These are phyloP conservation scores for Pestalotiopsis sp. DNA, from an alignment of 2,329 filamentous ascomycete species.

Conservation along the genomic window DNA sequence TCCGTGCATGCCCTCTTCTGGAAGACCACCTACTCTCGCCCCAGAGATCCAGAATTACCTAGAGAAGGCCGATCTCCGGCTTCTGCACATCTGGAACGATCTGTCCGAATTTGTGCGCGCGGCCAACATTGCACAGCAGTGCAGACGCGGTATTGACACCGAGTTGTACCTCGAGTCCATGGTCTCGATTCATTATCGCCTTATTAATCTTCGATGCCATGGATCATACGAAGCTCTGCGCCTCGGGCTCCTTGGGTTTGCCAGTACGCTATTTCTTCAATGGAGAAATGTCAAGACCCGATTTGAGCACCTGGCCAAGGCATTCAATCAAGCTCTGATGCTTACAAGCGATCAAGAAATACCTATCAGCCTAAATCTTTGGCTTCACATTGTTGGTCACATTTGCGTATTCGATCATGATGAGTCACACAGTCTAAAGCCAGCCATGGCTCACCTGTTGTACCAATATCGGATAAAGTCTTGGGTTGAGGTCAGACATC, in stretches of 20 bases:
- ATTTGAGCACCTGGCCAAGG: neutral
- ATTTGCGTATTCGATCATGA: neutral
- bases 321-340: neutral
- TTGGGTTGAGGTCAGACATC: neutral
- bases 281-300: neutral
- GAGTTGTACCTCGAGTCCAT: conserved; percentile 2
- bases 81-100: neutral
- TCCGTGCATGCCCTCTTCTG: neutral
- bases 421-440: neutral
- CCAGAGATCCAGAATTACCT: neutral
- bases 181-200: conserved; percentile 6
- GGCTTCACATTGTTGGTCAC: neutral
- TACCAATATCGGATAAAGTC: neutral
- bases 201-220: neutral
- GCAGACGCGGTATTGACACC: neutral
- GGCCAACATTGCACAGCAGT: conserved; percentile 6
- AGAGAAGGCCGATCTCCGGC: neutral
- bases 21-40: neutral
- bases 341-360: neutral
- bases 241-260: conserved; percentile 4
- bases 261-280: conserved; percentile 5
- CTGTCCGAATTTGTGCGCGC: conserved; percentile 2
- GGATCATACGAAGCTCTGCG: neutral
- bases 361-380: neutral
- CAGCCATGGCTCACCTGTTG: neutral